Base-by-base conservation (phyloP, 78 protist genomes). In the Thecamonas trahens region DNA sequence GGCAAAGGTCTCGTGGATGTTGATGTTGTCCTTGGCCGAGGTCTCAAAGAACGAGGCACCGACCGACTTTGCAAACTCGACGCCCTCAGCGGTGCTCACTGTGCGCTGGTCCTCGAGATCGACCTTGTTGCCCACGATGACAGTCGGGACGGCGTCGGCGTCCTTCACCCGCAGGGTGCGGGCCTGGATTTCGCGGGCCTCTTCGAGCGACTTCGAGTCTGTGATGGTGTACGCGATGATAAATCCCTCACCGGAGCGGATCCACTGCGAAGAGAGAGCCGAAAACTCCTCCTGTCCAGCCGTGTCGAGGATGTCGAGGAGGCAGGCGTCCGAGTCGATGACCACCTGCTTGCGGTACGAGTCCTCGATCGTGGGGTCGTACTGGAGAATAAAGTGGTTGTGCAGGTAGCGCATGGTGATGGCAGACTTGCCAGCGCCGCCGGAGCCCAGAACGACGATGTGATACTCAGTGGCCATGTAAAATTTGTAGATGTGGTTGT, bases 281-380 rank as follows among this genome's bases (percentile, higher is more conserved):
- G 84, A 58, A 49, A 80, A 91, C 34, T 81, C 81, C 47, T 91
- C 92, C n/a, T n/a, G n/a, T n/a, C n/a, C n/a, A n/a, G 92, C 87
- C 13, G 92, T 91, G 54, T 91, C 91, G 61, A 83, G 73, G 28
- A 91, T 78, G 49, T 84, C 82, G 13, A 76, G 74, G 74, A 76
- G 67, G 66, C 74, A 76, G 22, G 65, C 69, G 38, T 57, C n/a
- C n/a, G n/a, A n/a, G n/a, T n/a, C n/a, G n/a, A n/a, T n/a, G n/a
- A n/a, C n/a, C n/a, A n/a, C 76, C 79, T 94, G 97, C 77, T 92
- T 93, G 28, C 96, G 55, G 70, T 97, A 94, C 6, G 80, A 38
- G 59, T 97, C 99, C 52, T 93, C 97, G 29, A 94, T 94, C 35
- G 98, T 91, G 28, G 98, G 97, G 52, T 96, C 97, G 40, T 94